Evolutionary conservation across 257 asterid species (phyloP).

Genomic region (Przewalskia tangutica): DNA sequence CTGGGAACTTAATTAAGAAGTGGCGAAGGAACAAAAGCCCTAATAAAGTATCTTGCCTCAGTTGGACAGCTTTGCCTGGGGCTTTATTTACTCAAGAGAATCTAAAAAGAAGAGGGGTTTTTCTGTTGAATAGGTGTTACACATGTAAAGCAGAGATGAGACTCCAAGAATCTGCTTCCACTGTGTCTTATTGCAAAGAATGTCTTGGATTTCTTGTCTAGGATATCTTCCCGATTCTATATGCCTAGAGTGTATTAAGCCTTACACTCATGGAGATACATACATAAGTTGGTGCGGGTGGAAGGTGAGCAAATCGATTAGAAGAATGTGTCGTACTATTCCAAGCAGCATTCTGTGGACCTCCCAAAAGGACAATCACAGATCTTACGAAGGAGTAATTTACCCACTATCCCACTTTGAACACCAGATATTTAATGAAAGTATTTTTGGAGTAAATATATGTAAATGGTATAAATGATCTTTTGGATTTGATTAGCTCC

Average conservation of each 20-base stretch:
- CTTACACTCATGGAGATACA: not conserved
- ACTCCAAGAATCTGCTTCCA: not conserved
- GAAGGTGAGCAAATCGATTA: not conserved
- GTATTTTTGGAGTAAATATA: not conserved
- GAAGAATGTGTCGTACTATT: not conserved
- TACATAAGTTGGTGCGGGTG: not conserved
- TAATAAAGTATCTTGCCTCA: not conserved
- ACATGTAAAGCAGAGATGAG: not conserved
- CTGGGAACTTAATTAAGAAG: not conserved
- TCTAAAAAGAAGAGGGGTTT: not conserved
- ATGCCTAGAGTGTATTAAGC: not conserved
- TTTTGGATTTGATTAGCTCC: not conserved
- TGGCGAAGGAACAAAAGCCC: not conserved
- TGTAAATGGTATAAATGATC: not conserved
- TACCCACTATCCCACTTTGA: not conserved
- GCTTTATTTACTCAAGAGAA: not conserved
- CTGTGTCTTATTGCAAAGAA: not conserved
- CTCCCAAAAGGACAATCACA: not conserved
- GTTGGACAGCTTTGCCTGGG: not conserved
- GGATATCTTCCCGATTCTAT: not conserved
- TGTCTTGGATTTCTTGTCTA: not conserved
- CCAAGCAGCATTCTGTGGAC: not conserved
- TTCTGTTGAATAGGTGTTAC: not conserved
- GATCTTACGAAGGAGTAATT: not conserved
- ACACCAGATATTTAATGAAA: not conserved